phyloP scores from a whole-genome alignment of 2,329 filamentous ascomycete species.

The Sordariomycetes sp. region DNA sequence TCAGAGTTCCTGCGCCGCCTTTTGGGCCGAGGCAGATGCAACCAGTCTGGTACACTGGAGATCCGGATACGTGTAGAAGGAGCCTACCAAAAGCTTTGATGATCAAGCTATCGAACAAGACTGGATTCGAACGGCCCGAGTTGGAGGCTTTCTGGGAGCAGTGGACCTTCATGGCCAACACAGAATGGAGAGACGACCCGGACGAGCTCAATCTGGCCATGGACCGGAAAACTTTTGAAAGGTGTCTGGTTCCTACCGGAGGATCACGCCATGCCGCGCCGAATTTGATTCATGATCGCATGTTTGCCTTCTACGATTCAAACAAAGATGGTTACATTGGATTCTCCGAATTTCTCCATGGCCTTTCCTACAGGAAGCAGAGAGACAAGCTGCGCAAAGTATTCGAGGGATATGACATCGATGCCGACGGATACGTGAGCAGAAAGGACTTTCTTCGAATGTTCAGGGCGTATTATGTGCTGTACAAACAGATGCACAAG shows the following conservation, averaged over 20 bases:
- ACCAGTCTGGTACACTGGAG: conserved; percentile 80
- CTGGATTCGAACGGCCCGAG: conserved; percentile 75
- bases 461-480: conserved; percentile 84
- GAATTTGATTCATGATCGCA: conserved; percentile 88
- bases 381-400: conserved; percentile 64
- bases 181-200: conserved; percentile 74
- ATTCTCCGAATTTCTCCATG: conserved; percentile 84
- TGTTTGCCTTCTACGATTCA: conserved; percentile 94
- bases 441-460: conserved; percentile 83
- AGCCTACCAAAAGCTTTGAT: conserved; percentile 60
- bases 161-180: conserved; percentile 87
- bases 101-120: conserved; percentile 59
- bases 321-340: conserved; percentile 84
- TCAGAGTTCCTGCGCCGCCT: conserved; percentile 79
- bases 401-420: conserved; percentile 85
- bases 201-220: conserved; percentile 73
- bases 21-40: conserved; percentile 74
- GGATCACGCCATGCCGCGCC: conserved; percentile 69
- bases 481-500: conserved; percentile 81
- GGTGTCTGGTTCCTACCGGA: conserved; percentile 79
- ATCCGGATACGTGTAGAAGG: conserved; percentile 62
- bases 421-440: conserved; percentile 77
- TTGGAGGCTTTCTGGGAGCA: conserved; percentile 94
- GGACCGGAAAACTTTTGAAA: conserved; percentile 86
- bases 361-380: conserved; percentile 60